These are phyloP conservation scores for Lecanosticta acicola DNA, from an alignment of 2,329 filamentous ascomycete species.

Conservation along the genomic window DNA sequence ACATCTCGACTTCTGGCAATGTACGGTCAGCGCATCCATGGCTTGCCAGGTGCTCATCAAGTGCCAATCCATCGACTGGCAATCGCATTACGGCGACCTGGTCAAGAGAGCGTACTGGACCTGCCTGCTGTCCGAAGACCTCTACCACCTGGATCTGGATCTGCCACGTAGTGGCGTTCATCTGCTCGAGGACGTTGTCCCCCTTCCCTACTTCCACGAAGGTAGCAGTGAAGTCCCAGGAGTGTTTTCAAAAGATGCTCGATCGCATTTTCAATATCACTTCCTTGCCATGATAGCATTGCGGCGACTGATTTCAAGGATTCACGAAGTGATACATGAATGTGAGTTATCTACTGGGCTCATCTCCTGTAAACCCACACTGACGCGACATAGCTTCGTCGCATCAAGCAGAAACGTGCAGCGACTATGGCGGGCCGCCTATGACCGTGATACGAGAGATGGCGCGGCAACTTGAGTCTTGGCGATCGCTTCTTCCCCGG, in stretches of 20 bases:
- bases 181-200: constrained; percentile 49
- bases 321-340: constrained; percentile 49
- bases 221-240: constrained; percentile 29
- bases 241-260: constrained; percentile 39
- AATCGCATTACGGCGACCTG: constrained; percentile 46
- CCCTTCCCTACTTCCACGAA: constrained; percentile 50
- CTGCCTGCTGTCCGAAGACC: constrained; percentile 47
- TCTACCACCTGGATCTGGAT: constrained; percentile 54
- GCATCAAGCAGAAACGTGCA: constrained; percentile 25
- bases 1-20: constrained; percentile 56
- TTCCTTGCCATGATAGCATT: constrained; percentile 57
- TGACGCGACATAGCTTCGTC: constrained; percentile 18
- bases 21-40: constrained; percentile 51
- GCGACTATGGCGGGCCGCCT: constrained; percentile 36
- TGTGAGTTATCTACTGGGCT: constrained; percentile 37
- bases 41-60: constrained; percentile 53
- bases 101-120: constrained; percentile 54
- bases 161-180: constrained; percentile 53
- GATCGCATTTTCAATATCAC: constrained; percentile 53
- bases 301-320: constrained; percentile 48
- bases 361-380: constrained; percentile 5
- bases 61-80: constrained; percentile 44
- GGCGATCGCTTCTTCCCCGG: constrained; percentile 52
- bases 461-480: constrained; percentile 51
- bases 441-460: constrained; percentile 47